Conservation (phyloP, 1,284 basidiomycete species). For the Anthracocystis walkeri region DNA sequence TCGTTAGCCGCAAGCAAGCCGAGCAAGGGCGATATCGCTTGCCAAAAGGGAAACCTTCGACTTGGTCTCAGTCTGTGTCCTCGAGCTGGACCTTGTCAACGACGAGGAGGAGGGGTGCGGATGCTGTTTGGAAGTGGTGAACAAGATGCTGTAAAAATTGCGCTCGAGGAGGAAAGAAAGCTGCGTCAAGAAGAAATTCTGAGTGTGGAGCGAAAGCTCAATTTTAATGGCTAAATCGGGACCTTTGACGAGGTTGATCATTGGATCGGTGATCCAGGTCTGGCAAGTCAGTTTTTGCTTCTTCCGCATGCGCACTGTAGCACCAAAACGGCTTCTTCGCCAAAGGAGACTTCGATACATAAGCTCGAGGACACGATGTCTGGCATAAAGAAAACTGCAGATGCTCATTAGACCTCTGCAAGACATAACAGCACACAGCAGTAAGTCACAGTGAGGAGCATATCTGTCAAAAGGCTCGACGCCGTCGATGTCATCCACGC, state of each 20-base stretch:
- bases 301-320: too few species aligned
- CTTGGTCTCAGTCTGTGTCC: background rate
- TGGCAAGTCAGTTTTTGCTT: too few species aligned
- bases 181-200: constrained; percentile 1
- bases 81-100: background rate
- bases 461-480: background rate
- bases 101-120: background rate
- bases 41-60: background rate
- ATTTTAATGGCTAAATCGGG: background rate
- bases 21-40: background rate
- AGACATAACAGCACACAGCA: background rate
- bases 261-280: background rate
- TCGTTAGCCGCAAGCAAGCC: background rate
- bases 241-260: background rate
- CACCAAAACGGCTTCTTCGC: too few species aligned
- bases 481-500: background rate
- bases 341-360: too few species aligned
- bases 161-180: background rate
- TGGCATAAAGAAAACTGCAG: too few species aligned
- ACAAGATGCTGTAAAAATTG: background rate
- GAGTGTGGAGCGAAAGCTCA: constrained; percentile 3
- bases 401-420: too few species aligned
- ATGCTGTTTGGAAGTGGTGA: background rate
- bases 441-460: background rate
- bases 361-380: too few species aligned